Conservation (phyloP, 2,329 filamentous ascomycete species). For the Albifimbria verrucaria region DNA sequence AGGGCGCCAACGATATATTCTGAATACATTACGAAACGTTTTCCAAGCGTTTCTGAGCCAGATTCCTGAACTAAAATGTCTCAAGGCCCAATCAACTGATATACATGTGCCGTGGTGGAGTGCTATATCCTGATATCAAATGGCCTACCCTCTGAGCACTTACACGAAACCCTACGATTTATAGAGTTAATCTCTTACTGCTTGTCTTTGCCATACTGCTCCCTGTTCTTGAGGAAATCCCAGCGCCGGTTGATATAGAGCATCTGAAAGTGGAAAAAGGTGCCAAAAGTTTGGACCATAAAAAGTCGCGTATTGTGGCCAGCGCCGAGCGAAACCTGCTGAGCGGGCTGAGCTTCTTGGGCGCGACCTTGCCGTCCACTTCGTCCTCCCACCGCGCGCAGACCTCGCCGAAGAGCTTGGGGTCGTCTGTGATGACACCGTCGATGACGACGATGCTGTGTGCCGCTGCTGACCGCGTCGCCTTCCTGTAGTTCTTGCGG, state of each 20-base stretch:
- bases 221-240: constrained; percentile 21
- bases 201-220: constrained; percentile 1
- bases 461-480: background rate
- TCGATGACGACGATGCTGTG: constrained; percentile 47
- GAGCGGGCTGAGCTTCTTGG: constrained; percentile 8
- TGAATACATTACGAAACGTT: too few species aligned
- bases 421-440: constrained; percentile 84
- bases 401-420: constrained; percentile 62
- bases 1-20: too few species aligned
- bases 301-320: constrained; percentile 12
- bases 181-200: too few species aligned
- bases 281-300: constrained; percentile 17
- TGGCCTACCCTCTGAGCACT: too few species aligned
- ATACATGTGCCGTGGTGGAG: too few species aligned
- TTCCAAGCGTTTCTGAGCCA: too few species aligned
- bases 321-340: constrained; percentile 11
- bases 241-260: constrained; percentile 21
- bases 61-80: too few species aligned
- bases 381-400: constrained; percentile 39
- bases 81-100: too few species aligned
- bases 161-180: too few species aligned
- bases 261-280: constrained; percentile 19
- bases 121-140: too few species aligned
- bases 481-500: constrained; percentile 23
- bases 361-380: constrained; percentile 20